Conservation (phyloP, 495 filamentous ascomycete genomes). For the Penicillium flavigenum region DNA sequence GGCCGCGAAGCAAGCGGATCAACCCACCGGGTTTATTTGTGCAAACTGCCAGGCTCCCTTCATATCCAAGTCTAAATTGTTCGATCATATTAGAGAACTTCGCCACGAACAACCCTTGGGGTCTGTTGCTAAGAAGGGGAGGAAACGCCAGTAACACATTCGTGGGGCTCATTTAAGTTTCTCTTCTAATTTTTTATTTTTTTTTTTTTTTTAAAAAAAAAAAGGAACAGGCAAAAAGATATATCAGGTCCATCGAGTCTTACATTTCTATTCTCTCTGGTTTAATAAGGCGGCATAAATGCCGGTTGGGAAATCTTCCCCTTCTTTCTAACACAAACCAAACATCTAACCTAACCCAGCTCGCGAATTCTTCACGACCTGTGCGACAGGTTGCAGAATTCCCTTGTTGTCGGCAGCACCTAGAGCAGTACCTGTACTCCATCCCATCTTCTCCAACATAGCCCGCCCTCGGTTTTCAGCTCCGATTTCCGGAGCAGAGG, state of each 20-base stretch:
- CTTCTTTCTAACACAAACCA: background rate
- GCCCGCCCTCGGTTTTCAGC: slow-evolving; percentile 77
- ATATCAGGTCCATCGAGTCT: background rate
- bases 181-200: too few species aligned
- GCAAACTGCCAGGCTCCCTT: slow-evolving; percentile 60
- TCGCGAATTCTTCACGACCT: slow-evolving; percentile 82
- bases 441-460: slow-evolving; percentile 98
- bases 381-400: slow-evolving; percentile 79
- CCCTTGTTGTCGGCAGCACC: slow-evolving; percentile 83
- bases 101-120: slow-evolving; percentile 56
- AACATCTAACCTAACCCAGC: slow-evolving; percentile 71
- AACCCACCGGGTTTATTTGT: slow-evolving; percentile 53
- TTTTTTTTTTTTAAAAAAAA: too few species aligned
- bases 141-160: slow-evolving; percentile 12
- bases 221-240: background rate
- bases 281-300: background rate
- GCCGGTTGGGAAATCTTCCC: background rate
- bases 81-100: slow-evolving; percentile 67
- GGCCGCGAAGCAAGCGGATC: slow-evolving; percentile 58
- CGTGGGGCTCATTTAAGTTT: background rate
- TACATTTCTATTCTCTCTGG: background rate
- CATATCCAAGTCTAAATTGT: slow-evolving; percentile 66
- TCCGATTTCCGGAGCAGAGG: slow-evolving; percentile 77
- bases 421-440: slow-evolving; percentile 84
- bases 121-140: slow-evolving; percentile 37